phyloP scores from a whole-genome alignment of 139 green algal genomes.

The Picochlorum sp. region DNA sequence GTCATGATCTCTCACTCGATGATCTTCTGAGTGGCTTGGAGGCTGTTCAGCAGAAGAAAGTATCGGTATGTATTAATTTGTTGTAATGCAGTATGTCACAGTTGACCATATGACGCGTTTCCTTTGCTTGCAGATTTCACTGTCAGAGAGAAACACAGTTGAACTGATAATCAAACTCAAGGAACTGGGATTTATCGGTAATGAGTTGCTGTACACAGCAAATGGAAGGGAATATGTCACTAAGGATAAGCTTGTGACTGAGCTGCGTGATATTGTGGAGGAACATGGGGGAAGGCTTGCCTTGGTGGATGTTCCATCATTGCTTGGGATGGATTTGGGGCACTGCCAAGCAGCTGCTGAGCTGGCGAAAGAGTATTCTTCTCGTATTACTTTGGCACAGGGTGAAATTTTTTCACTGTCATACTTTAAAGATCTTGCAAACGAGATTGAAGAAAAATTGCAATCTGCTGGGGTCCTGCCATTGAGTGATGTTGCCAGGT shows the following conservation, averaged over 20 bases:
- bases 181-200: constrained; percentile 56
- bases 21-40: constrained; percentile 56
- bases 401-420: constrained; percentile 75
- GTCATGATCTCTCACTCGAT: constrained; percentile 46
- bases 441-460: constrained; percentile 74
- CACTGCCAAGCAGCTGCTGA: constrained; percentile 52
- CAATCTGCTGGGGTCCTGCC: constrained; percentile 52
- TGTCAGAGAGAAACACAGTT: constrained; percentile 82
- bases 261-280: constrained; percentile 40
- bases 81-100: not conserved
- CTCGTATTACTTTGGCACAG: constrained; percentile 43
- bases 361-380: constrained; percentile 18
- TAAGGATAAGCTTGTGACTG: constrained; percentile 37
- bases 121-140: constrained; percentile 28
- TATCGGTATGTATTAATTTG: constrained; percentile 20
- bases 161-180: constrained; percentile 83
- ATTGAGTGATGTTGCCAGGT: constrained; percentile 64
- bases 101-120: not conserved
- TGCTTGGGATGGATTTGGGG: constrained; percentile 70
- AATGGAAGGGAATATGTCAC: constrained; percentile 86
- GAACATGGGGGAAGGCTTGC: constrained; percentile 57
- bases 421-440: constrained; percentile 76
- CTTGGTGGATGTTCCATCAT: constrained; percentile 66
- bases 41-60: constrained; percentile 58
- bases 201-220: constrained; percentile 74